Evolutionary conservation across 768 basidiomycete species (phyloP).

Genomic region (Boletellus ananas): DNA sequence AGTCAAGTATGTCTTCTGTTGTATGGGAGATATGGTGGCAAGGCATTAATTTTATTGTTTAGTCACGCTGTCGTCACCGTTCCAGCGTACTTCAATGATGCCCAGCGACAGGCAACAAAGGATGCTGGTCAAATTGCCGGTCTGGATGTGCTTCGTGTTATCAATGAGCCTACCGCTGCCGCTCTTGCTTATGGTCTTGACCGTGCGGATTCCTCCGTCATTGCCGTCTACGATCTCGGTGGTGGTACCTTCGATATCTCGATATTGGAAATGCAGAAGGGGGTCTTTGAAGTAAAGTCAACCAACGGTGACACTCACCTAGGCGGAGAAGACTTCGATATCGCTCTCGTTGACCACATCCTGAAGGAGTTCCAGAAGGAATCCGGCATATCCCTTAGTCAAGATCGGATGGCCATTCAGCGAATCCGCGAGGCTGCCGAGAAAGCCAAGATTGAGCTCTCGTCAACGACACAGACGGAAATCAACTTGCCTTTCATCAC

Average conservation of each 20-base stretch:
- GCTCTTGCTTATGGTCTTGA: conserved; percentile 98
- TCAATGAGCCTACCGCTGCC: conserved; percentile 98
- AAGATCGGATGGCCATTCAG: conserved; percentile 95
- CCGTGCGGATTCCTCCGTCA: conserved; percentile 71
- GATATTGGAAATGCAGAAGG: conserved; percentile 98
- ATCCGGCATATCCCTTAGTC: conserved; percentile 70
- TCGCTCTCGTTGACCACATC: conserved; percentile 81
- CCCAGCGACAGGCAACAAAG: conserved; percentile 98
- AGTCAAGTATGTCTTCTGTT: conserved; percentile 66
- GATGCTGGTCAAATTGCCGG: conserved; percentile 97
- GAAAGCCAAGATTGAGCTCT: conserved; percentile 99
- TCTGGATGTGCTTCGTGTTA: conserved; percentile 94
- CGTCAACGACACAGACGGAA: conserved; percentile 92
- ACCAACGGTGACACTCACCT: conserved; percentile 99
- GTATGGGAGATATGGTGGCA: background rate
- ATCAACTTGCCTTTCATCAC: conserved; percentile 99
- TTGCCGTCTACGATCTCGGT: conserved; percentile 98
- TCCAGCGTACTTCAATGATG: conserved; percentile 99
- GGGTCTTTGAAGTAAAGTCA: conserved; percentile 99
- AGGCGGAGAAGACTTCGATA: conserved; percentile 96
- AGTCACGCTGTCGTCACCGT: conserved; percentile 92
- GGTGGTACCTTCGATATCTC: conserved; percentile 99
- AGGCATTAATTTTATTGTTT: conserved; percentile 1
- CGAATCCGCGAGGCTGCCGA: conserved; percentile 99
- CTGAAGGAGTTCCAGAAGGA: conserved; percentile 94